Percentiles rank a stretch among this genome's conserved stretches.
Conservation (phyloP, 768 basidiomycete genomes). For the Tylopilus rubrobrunneus region DNA sequence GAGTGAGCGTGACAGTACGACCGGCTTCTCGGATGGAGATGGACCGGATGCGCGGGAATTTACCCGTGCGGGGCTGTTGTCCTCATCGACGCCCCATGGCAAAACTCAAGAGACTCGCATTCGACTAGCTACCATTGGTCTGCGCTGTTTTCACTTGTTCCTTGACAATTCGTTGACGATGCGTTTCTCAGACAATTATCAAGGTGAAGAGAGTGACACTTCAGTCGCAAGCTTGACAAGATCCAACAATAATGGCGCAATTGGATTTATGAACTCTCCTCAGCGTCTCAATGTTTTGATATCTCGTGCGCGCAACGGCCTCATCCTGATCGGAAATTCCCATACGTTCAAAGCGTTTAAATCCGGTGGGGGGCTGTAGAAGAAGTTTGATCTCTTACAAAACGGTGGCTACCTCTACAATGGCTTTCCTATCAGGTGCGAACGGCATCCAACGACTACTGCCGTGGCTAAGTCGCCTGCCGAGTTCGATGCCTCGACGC, state of each 20-base stretch:
- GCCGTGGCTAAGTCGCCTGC: slow-evolving; percentile 36
- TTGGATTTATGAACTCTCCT: slow-evolving; percentile 70
- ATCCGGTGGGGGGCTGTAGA: slow-evolving; percentile 53
- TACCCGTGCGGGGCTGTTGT: slow-evolving; percentile 50
- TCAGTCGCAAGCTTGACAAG: slow-evolving; percentile 59
- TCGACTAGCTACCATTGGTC: slow-evolving; percentile 65
- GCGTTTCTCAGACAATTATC: slow-evolving; percentile 57
- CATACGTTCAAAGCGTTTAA: slow-evolving; percentile 52
- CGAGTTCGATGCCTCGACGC: slow-evolving; percentile 50
- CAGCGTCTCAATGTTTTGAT: slow-evolving; percentile 70
- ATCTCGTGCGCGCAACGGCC: slow-evolving; percentile 60
- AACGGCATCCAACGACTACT: slow-evolving; percentile 45
- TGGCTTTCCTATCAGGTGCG: slow-evolving; percentile 58
- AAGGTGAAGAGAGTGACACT: slow-evolving; percentile 72
- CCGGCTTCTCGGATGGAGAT: background rate
- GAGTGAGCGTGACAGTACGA: background rate
- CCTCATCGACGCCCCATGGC: slow-evolving; percentile 30
- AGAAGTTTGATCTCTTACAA: slow-evolving; percentile 39
- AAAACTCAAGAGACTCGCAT: slow-evolving; percentile 43
- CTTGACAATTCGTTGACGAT: background rate
- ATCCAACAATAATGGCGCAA: slow-evolving; percentile 52
- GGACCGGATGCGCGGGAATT: slow-evolving; percentile 49
- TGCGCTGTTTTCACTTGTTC: slow-evolving; percentile 1
- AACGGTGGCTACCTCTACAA: slow-evolving; percentile 45
- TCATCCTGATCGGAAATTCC: slow-evolving; percentile 65